Evolutionary conservation across 2,329 filamentous ascomycete genomes (phyloP), one percentile per base, ranked within the genome.

Genomic region (Fusarium sp.): DNA sequence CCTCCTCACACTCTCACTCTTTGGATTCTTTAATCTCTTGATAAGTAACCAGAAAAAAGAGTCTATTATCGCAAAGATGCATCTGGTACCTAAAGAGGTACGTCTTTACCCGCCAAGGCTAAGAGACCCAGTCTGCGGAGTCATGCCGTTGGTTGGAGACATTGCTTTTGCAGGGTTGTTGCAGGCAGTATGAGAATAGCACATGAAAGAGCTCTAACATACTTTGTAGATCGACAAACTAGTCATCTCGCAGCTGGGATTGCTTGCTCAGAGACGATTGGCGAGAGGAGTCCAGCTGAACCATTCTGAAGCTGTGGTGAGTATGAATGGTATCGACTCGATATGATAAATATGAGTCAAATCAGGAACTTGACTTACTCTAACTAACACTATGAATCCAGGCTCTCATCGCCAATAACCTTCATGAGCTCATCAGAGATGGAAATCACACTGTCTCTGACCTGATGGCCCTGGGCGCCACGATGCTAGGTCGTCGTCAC

Each of bases 371-470:
- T 61, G 41, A 21, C 51, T 41, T 60, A 14, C 41, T 29, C 33
- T 29, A 38, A 61, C 61, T 70, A 60, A 71, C 46, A 66, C 61
- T 35, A 37, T 52, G 21, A 27, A 49, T 15, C 27, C 45, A 93
- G 91, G 92, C 92, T 33, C 88, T 95, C 74, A 97, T 98, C 78
- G 91, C 95, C 70, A 94, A 90, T 80, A 95, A 95, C 81, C 88
- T 98, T 55, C 95, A 98, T 82, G 95, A 98, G 88, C 91, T 98
- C 77, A 97, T 98, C 81, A 95, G 95, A 81, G 95, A 98, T 95
- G 95, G 95, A 80, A 91, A 92, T 75, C 94, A 98, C 84, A 93
- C 89, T 19, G 95, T 98, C 60, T 92, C 95, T 42, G 94, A 97
- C 81, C 93, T 98, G 79, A 98, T 98, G 95, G 86, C 90, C 69